phyloP scores from a whole-genome alignment of 2,329 filamentous ascomycete genomes.

The Epicoccum nigrum region DNA sequence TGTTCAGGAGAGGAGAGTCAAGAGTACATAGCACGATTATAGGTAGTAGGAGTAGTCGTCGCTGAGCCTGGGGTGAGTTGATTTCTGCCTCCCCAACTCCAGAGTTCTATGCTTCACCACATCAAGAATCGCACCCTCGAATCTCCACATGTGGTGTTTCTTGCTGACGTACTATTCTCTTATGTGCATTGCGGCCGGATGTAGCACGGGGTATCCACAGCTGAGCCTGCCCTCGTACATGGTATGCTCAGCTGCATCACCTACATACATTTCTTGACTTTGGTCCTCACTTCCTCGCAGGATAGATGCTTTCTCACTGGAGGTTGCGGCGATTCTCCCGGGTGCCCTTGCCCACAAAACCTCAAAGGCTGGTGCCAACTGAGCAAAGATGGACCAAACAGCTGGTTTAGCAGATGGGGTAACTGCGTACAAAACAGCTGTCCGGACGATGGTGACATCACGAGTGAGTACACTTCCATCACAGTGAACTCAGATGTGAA shows the following conservation, averaged over 20 bases:
- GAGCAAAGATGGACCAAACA: neutral
- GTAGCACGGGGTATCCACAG: neutral
- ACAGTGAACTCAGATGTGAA: neutral
- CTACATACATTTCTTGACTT: neutral
- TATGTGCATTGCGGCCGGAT: neutral
- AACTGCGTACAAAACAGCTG: neutral
- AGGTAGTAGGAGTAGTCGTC: too few species aligned
- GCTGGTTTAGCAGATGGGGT: constrained; percentile 4
- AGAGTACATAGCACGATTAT: too few species aligned
- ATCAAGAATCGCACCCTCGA: too few species aligned
- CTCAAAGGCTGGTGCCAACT: constrained; percentile 6
- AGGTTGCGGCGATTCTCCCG: neutral
- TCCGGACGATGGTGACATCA: constrained; percentile 3
- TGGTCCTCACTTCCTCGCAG: neutral
- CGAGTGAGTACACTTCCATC: neutral
- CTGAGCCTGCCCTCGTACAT: constrained; percentile 5
- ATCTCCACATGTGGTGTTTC: neutral
- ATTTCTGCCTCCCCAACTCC: too few species aligned
- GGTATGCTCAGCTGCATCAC: neutral
- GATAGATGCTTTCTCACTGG: neutral
- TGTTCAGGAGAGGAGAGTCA: too few species aligned
- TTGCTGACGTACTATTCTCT: neutral
- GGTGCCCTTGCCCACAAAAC: neutral
- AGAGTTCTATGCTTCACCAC: too few species aligned
- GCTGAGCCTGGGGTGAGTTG: too few species aligned